A percentile compares a stretch with the other conserved stretches of the same genome.
phyloP scores from a whole-genome alignment of 2,329 filamentous ascomycete genomes.

The Xylaria multiplex region DNA sequence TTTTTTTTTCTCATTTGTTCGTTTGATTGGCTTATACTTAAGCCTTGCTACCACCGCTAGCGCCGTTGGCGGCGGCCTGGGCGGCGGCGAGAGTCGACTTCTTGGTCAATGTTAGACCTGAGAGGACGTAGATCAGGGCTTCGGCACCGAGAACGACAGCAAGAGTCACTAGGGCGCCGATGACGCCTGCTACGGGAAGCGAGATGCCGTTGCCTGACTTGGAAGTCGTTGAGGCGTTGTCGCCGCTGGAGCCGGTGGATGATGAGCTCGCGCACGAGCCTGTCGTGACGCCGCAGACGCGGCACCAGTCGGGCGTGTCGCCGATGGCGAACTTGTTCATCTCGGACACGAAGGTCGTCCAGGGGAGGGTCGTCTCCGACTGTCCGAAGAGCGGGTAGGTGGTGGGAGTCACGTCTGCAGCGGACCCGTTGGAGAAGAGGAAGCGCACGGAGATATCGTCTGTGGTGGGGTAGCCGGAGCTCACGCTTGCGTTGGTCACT shows the following conservation, averaged over 20 bases:
- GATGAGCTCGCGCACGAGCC: conserved; percentile 67
- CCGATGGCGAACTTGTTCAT: conserved; percentile 75
- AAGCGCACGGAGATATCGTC: conserved; percentile 68
- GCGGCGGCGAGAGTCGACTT: conserved; percentile 53
- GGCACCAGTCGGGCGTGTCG: conserved; percentile 76
- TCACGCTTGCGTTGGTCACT: conserved; percentile 63
- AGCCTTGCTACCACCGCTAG: conserved; percentile 36
- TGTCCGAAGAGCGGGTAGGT: conserved; percentile 70
- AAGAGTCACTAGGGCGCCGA: conserved; percentile 75
- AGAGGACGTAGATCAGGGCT: conserved; percentile 55
- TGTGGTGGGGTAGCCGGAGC: conserved; percentile 57
- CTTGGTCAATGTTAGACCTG: conserved; percentile 59
- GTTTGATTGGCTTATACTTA: conserved; percentile 12
- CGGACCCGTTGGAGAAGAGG: conserved; percentile 69
- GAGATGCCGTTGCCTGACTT: conserved; percentile 64
- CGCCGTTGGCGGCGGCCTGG: conserved; percentile 13
- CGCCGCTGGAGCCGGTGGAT: conserved; percentile 42
- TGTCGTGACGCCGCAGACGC: conserved; percentile 76
- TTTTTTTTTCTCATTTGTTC: neutral
- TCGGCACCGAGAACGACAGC: conserved; percentile 60
- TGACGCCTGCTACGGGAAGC: conserved; percentile 80
- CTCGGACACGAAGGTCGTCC: conserved; percentile 71
- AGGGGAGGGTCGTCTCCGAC: conserved; percentile 65
- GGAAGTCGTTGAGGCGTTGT: conserved; percentile 39
- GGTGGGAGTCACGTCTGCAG: conserved; percentile 60